Evolutionary conservation across 2,329 filamentous ascomycete species (phyloP).

Genomic region (Aspergillus quadrilineatus): DNA sequence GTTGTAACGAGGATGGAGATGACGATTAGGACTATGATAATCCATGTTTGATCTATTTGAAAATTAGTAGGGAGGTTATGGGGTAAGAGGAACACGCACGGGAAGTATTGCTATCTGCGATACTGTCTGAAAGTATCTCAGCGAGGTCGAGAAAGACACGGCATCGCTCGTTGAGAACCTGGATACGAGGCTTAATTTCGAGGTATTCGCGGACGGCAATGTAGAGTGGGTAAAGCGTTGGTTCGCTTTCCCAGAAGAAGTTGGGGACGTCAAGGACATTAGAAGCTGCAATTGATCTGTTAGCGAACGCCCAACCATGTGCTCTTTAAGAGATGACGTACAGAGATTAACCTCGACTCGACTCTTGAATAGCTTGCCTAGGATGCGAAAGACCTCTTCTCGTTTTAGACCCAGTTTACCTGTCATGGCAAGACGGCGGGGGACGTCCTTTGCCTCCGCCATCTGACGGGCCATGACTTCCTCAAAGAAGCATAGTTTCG

Average conservation of each 20-base stretch:
- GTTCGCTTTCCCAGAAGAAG: constrained; percentile 98
- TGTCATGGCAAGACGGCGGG: constrained; percentile 82
- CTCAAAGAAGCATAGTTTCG: constrained; percentile 93
- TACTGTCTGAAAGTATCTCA: constrained; percentile 88
- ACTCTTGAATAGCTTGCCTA: constrained; percentile 87
- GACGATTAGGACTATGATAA: constrained; percentile 90
- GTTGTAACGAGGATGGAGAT: constrained; percentile 89
- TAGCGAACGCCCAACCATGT: constrained; percentile 11
- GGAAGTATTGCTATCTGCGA: constrained; percentile 94
- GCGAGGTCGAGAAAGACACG: constrained; percentile 94
- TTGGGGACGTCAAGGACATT: constrained; percentile 95
- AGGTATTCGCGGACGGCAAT: constrained; percentile 93
- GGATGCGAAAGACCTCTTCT: constrained; percentile 86
- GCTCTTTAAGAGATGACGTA: constrained; percentile 57
- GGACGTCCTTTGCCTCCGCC: constrained; percentile 87
- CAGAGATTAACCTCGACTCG: constrained; percentile 96
- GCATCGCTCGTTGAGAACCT: constrained; percentile 95
- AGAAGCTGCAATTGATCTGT: constrained; percentile 56
- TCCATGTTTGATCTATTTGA: constrained; percentile 77
- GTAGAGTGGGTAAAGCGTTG: constrained; percentile 91
- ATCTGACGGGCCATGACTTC: constrained; percentile 95
- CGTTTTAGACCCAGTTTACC: constrained; percentile 88
- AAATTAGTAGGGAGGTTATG: background rate
- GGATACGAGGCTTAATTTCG: constrained; percentile 92
- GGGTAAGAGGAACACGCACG: constrained; percentile 38